These are phyloP conservation scores for Oxyria digyna DNA, from an alignment of 148 eudicot species.

Conservation along the genomic window DNA sequence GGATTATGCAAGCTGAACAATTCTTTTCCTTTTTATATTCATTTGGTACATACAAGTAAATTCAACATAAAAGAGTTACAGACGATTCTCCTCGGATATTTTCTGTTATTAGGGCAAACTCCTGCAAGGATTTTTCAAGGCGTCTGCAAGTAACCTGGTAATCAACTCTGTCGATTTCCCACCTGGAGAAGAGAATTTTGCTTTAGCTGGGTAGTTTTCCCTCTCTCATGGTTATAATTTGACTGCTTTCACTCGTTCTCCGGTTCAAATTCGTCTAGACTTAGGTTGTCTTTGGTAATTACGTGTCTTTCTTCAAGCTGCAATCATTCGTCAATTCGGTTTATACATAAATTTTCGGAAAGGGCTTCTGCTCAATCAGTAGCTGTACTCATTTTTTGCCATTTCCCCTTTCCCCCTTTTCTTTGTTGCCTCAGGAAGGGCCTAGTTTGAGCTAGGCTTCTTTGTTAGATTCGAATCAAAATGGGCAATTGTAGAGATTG, in stretches of 20 bases:
- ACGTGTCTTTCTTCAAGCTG: neutral
- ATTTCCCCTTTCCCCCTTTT: neutral
- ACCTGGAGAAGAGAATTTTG: neutral
- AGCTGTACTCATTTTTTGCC: neutral
- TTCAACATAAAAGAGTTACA: neutral
- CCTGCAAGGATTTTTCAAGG: neutral
- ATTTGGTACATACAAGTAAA: neutral
- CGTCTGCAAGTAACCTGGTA: neutral
- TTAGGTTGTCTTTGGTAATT: neutral
- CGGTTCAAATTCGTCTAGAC: neutral
- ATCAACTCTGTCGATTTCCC: neutral
- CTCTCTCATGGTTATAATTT: neutral
- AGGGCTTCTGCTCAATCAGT: neutral
- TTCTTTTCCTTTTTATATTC: neutral
- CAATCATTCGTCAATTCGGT: neutral
- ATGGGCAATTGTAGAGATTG: neutral
- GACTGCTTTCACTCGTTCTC: neutral
- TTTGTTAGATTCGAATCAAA: neutral
- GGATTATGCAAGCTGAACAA: neutral
- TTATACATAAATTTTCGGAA: neutral
- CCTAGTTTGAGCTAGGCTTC: neutral
- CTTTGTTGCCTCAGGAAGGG: neutral
- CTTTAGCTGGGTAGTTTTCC: neutral
- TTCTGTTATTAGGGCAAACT: conserved; percentile 4
- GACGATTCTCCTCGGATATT: neutral